Evolutionary conservation across 345 rosid species (phyloP), one percentile per base, ranked within the genome.

Genomic region (Cardiospermum halicacabum): DNA sequence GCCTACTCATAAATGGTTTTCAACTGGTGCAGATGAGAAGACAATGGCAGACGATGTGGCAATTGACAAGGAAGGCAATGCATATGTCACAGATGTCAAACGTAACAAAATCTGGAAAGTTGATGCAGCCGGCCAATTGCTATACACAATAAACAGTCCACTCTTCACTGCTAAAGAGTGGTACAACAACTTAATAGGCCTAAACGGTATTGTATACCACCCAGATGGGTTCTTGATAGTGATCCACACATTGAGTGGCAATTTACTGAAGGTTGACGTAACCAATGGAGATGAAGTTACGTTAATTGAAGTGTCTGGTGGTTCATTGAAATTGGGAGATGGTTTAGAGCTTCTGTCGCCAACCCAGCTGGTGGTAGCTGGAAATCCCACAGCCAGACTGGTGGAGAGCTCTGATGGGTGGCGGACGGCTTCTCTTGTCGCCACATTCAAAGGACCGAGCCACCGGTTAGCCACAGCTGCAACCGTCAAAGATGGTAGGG

Each of bases 201-300:
- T 93, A 24, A 93, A 93, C 32, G 98, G 98, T 27, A 86, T 93
- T 6, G 86, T 85, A 31, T 86, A 81, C 81, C 97, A 93, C 61
- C 96, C 97, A 0, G 84, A 88, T 11, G 97, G 94, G 0, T 90
- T 77, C 77, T 74, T 93, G 69, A 69, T 93, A 37, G 93, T 77
- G 32, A 77, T 93, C 54, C 98, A 90, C 56, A 90, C 94, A 0
- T 59, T 84, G 68, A 71, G 67, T 55, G 98, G 98, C 62, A 76
- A 64, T 26, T 63, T 93, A 47, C 79, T 56, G 63, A 90, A 88
- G 85, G 69, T 93, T 70, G 84, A 85, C 47, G 1, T 82, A 10
- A 16, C 74, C 36, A 77, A 68, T 16, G 87, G 76, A 18, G 76
- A 78, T 11, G 65, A 73, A 53, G 85, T 89, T 47, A 69, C 74